Base-by-base conservation (phyloP, 1,139 yeast species). In the Maudiozyma humilis region DNA sequence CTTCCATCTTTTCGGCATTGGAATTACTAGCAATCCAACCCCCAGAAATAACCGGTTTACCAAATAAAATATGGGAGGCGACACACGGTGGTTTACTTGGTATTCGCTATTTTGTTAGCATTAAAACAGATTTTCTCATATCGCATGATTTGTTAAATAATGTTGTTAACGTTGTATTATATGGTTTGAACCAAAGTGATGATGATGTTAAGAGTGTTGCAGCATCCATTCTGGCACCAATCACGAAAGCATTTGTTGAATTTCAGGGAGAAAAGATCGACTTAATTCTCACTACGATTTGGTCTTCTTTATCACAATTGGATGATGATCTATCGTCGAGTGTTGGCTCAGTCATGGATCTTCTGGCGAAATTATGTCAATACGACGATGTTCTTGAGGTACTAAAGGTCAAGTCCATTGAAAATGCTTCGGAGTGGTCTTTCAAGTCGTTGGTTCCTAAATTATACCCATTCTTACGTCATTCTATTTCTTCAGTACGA, bases 81-180 rank as follows among this genome's bases (percentile, higher is more conserved):
- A 86, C 93, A 48, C 98, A 93, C 69, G 98, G 98, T 51, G 99
- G 98, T 40, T 81, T 93, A 82, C 73, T 93, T 20, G 98, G 98
- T 0, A 71, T 93, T 44, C 71, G 96, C 47, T 93, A 93, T 64
- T 81, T 91, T 55, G 98, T 89, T 3, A 83, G 95, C 51, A 89
- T 91, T 4, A 74, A 95, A 56, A 81, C 89, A 1, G 94, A 86
- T 51, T 75, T 88, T 20, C 67, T 93, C 29, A 68, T 82, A 29
- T 65, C 71, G 13, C 72, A 76, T 44, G 74, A 74, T 34, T 68
- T 89, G 39, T 66, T 87, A 33, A 83, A 83, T 51, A 76, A 77
- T 46, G 86, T 91, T 2, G 81, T 89, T 3, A 73, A 78, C 38
- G 86, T 93, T 75, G 98, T 91, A 0, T 69, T 91, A 38, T 88